Evolutionary conservation across 129 eudicot genomes (phyloP).

Genomic region (sunflower (Helianthus annuus)): DNA sequence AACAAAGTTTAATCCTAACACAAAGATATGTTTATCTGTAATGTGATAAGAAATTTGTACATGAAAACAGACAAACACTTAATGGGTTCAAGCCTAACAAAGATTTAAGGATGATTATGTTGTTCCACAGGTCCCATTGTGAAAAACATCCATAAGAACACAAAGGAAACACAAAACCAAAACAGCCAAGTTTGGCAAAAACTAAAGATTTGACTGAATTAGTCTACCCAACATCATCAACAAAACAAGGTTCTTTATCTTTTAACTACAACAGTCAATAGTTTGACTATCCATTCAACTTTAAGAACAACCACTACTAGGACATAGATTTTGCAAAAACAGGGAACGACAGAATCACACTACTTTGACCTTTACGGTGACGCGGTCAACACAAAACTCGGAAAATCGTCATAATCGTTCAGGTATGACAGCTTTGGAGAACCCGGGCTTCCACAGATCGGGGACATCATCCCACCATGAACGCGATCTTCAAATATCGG

Average conservation of each 20-base stretch:
- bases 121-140: too few relatives aligned
- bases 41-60: too few relatives aligned
- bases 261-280: conserved; percentile 31
- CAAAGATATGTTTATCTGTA: too few relatives aligned
- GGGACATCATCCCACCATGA: conserved; percentile 25
- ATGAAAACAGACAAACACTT: too few relatives aligned
- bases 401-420: conserved; percentile 37
- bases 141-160: too few relatives aligned
- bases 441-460: conserved; percentile 40
- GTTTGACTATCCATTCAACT: conserved; percentile 28
- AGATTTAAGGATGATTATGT: too few relatives aligned
- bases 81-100: too few relatives aligned
- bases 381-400: conserved; percentile 41
- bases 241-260: neutral
- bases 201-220: conserved; percentile 12
- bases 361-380: conserved; percentile 39
- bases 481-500: conserved; percentile 25
- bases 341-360: conserved; percentile 5
- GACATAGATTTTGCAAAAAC: conserved; percentile 18
- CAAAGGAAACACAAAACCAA: neutral
- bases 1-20: too few relatives aligned
- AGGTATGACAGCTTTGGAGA: conserved; percentile 43
- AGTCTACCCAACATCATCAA: conserved; percentile 6
- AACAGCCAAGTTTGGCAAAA: neutral
- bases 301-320: neutral